phyloP scores from a whole-genome alignment of 306 rosid genomes.

The Quillaja saponaria region DNA sequence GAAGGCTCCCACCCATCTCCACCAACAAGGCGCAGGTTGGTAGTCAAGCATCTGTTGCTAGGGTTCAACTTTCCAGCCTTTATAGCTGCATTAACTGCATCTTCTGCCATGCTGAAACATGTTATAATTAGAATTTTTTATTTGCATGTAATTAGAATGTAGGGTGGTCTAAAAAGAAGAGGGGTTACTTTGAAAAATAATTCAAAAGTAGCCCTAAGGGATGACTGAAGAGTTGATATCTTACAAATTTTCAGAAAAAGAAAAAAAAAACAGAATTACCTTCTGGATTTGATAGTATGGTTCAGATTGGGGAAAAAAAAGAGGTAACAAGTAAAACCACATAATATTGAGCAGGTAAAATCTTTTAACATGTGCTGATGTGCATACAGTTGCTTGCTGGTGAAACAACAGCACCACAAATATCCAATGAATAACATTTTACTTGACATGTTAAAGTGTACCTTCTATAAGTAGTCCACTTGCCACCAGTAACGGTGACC shows the following conservation, averaged over 20 bases:
- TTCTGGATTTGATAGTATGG: no score
- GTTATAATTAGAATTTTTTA: conserved; percentile 36
- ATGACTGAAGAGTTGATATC: neutral
- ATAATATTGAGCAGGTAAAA: no score
- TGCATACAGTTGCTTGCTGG: conserved; percentile 11
- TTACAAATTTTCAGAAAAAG: no score
- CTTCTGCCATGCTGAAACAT: conserved; percentile 97
- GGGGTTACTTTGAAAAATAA: conserved; percentile 1
- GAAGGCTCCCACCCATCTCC: conserved; percentile 96
- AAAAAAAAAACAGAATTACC: no score
- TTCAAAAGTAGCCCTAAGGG: conserved; percentile 7
- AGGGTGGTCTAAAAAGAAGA: conserved; percentile 11
- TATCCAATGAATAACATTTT: conserved; percentile 18
- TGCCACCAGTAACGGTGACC: conserved; percentile 98
- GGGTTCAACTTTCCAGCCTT: conserved; percentile 90
- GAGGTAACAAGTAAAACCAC: no score
- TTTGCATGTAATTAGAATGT: neutral
- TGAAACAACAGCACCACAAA: conserved; percentile 35
- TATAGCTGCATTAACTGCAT: conserved; percentile 89
- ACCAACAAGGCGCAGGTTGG: conserved; percentile 63
- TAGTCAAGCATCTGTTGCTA: conserved; percentile 59
- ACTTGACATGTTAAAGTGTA: conserved; percentile 33
- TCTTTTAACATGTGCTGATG: no score
- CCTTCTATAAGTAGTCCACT: conserved; percentile 99
- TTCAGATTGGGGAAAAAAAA: no score